phyloP scores from a whole-genome alignment of 2,329 filamentous ascomycete species.

The Arthrobotrys conoides region DNA sequence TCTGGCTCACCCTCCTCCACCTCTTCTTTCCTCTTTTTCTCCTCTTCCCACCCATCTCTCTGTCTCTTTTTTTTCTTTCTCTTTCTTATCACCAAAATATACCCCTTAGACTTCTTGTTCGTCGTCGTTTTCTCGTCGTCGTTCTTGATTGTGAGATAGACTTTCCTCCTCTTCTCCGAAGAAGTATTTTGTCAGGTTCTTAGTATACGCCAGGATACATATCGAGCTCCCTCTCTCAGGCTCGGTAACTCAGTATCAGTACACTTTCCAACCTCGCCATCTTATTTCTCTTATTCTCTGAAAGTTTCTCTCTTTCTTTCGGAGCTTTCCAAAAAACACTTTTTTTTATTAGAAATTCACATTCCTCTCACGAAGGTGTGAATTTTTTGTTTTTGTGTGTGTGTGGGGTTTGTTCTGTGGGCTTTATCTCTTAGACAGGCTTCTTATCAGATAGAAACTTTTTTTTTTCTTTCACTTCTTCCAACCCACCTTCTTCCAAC shows the following conservation, averaged over 20 bases:
- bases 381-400: not conserved
- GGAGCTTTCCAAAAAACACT: constrained; percentile 18
- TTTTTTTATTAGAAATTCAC: constrained; percentile 25
- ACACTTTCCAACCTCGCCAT: constrained; percentile 47
- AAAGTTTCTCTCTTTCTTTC: constrained; percentile 40
- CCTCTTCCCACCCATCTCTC: constrained; percentile 28
- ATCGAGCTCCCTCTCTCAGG: constrained; percentile 58
- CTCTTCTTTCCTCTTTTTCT: constrained; percentile 31
- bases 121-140: constrained; percentile 48
- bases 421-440: constrained; percentile 40
- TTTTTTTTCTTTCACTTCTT: constrained; percentile 9
- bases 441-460: constrained; percentile 45
- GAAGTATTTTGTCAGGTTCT: constrained; percentile 46
- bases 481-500: constrained; percentile 9
- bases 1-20: constrained; percentile 53
- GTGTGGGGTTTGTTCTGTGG: constrained; percentile 37
- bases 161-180: not conserved
- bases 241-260: constrained; percentile 58
- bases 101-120: constrained; percentile 59
- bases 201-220: constrained; percentile 60
- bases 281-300: constrained; percentile 40
- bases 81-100: constrained; percentile 27
- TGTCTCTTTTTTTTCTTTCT: constrained; percentile 38
- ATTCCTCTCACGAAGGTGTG: constrained; percentile 15
- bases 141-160: constrained; percentile 39